Evolutionary conservation across 768 basidiomycete species (phyloP).

Genomic region (Butyriboletus loyo): DNA sequence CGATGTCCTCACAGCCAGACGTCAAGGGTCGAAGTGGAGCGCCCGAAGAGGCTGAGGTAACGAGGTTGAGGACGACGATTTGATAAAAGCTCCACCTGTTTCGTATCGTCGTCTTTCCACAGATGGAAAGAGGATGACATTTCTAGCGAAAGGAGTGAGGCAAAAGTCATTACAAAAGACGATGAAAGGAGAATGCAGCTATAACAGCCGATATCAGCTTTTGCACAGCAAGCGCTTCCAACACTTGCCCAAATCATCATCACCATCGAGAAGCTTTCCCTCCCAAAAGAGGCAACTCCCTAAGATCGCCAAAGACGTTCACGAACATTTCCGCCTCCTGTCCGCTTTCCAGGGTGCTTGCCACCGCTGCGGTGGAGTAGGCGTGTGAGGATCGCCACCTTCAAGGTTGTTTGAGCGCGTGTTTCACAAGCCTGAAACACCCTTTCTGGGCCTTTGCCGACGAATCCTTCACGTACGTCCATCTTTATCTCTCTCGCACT

Average conservation of each 20-base stretch:
- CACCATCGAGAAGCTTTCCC: too few relatives aligned
- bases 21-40: slow-evolving; percentile 33
- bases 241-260: background rate
- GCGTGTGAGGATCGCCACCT: slow-evolving; percentile 12
- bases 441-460: background rate
- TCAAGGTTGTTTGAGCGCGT: background rate
- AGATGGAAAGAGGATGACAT: background rate
- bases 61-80: slow-evolving; percentile 1
- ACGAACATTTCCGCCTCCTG: slow-evolving; percentile 16
- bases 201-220: background rate
- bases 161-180: background rate
- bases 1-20: slow-evolving; percentile 16
- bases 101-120: background rate
- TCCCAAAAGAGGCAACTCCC: slow-evolving; percentile 16
- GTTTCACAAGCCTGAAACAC: background rate
- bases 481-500: background rate
- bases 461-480: background rate
- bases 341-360: slow-evolving; percentile 4
- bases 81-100: slow-evolving; percentile 12
- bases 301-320: slow-evolving; percentile 10
- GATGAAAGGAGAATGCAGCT: slow-evolving; percentile 3
- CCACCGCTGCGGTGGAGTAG: slow-evolving; percentile 8
- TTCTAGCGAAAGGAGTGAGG: background rate
- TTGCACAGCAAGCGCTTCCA: background rate
- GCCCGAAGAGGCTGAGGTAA: too few relatives aligned